phyloP scores from a whole-genome alignment of 768 basidiomycete genomes.

The Kwoniella sp. region DNA sequence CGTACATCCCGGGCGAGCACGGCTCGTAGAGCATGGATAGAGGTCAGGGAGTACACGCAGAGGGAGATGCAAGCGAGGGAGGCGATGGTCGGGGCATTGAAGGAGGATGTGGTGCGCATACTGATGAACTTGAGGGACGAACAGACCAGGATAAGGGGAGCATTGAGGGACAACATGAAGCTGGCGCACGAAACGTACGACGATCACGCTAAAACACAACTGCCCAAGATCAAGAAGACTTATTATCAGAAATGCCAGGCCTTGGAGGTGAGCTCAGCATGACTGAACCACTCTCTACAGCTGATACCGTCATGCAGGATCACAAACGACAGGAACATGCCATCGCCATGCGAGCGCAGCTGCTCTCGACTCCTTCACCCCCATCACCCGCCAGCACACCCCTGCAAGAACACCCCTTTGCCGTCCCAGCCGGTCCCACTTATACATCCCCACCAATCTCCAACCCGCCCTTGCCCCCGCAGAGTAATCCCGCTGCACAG shows the following conservation, averaged over 20 bases:
- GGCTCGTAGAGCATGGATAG: slow-evolving; percentile 69
- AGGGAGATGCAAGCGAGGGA: slow-evolving; percentile 77
- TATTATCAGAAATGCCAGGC: slow-evolving; percentile 84
- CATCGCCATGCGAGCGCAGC: slow-evolving; percentile 45
- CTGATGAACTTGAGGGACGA: slow-evolving; percentile 73
- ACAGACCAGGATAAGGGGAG: slow-evolving; percentile 84
- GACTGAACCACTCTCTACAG: background rate
- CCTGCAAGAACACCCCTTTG: slow-evolving; percentile 24
- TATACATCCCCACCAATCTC: slow-evolving; percentile 19
- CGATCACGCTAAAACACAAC: slow-evolving; percentile 72
- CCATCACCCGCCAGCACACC: slow-evolving; percentile 27
- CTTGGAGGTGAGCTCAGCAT: slow-evolving; percentile 62
- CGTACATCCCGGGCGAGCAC: slow-evolving; percentile 55
- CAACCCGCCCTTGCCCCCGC: slow-evolving; percentile 4
- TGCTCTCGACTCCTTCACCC: slow-evolving; percentile 35
- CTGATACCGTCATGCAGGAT: slow-evolving; percentile 22
- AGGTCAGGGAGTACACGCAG: slow-evolving; percentile 79
- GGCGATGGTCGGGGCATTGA: slow-evolving; percentile 70
- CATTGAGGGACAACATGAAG: slow-evolving; percentile 86
- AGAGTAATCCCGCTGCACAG: slow-evolving; percentile 6
- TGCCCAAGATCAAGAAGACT: slow-evolving; percentile 72
- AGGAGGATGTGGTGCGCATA: slow-evolving; percentile 67
- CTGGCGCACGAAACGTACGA: slow-evolving; percentile 69
- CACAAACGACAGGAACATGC: slow-evolving; percentile 48
- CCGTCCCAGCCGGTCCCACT: slow-evolving; percentile 4